Evolutionary conservation across 148 eudicot genomes (phyloP).

Genomic region (Rhododendron simsii): DNA sequence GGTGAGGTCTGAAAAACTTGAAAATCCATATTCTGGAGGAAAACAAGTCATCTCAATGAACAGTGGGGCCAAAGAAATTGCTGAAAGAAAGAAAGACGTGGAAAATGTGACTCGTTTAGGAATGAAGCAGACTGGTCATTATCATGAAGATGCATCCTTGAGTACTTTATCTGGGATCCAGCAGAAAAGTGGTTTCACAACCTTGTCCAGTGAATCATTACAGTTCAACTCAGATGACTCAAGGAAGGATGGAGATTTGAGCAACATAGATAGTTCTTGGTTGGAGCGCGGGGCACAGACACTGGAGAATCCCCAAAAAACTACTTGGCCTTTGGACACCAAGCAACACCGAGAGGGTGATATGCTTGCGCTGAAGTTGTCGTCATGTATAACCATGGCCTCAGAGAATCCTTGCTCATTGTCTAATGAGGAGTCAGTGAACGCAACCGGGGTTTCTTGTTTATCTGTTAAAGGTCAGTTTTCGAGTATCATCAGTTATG

Average conservation of each 20-base stretch:
- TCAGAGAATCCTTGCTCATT: slow-evolving; percentile 56
- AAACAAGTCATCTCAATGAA: slow-evolving; percentile 32
- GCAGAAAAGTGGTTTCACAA: slow-evolving; percentile 17
- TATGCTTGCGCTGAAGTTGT: slow-evolving; percentile 53
- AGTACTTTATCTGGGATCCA: slow-evolving; percentile 19
- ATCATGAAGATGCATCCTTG: slow-evolving; percentile 24
- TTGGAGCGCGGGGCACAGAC: neutral
- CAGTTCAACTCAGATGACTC: slow-evolving; percentile 18
- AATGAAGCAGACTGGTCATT: slow-evolving; percentile 18
- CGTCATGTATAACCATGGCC: slow-evolving; percentile 42
- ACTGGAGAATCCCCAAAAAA: neutral
- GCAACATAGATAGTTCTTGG: slow-evolving; percentile 17
- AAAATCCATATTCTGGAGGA: slow-evolving; percentile 20
- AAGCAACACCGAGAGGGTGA: slow-evolving; percentile 35
- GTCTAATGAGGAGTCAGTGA: slow-evolving; percentile 60
- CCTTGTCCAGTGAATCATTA: slow-evolving; percentile 15
- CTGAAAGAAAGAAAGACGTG: slow-evolving; percentile 22
- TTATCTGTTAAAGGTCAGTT: slow-evolving; percentile 78
- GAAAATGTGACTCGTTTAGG: slow-evolving; percentile 19
- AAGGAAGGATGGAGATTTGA: slow-evolving; percentile 26
- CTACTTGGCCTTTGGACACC: slow-evolving; percentile 6
- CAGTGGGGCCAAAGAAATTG: slow-evolving; percentile 25
- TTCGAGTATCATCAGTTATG: neutral
- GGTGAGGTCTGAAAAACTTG: slow-evolving; percentile 58
- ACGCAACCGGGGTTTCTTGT: slow-evolving; percentile 42